A percentile compares a stretch with the other conserved stretches of the same genome.
Evolutionary conservation across 148 eudicot genomes (phyloP).

Genomic region (Rhododendron molle): DNA sequence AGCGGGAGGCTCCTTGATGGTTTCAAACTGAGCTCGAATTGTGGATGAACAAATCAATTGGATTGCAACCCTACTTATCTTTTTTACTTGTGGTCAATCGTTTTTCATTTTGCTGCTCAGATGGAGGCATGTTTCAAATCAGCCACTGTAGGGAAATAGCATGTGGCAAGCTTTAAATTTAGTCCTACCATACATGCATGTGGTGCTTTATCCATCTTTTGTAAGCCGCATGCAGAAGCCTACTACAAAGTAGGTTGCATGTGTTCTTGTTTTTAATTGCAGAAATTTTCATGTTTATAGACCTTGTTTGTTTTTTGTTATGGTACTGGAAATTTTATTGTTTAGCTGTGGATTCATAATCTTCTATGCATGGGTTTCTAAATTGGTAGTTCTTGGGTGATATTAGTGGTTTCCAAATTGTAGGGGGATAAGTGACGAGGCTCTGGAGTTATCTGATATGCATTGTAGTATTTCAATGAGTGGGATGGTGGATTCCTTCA

Average conservation of each 20-base stretch:
- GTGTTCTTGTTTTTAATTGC: not conserved
- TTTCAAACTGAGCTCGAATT: not conserved
- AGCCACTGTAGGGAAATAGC: not conserved
- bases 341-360: not conserved
- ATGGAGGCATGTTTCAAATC: not conserved
- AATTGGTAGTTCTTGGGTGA: slow-evolving; percentile 4
- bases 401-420: slow-evolving; percentile 10
- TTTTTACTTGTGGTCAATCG: not conserved
- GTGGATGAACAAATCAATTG: not conserved
- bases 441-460: slow-evolving; percentile 67
- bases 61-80: not conserved
- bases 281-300: not conserved
- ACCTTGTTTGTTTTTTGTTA: not conserved
- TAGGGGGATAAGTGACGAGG: slow-evolving; percentile 90
- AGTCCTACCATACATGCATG: not conserved
- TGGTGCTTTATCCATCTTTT: not conserved
- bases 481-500: slow-evolving; percentile 98
- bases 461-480: slow-evolving; percentile 93
- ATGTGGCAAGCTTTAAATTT: not conserved
- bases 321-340: not conserved
- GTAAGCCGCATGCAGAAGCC: not conserved
- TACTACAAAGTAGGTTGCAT: not conserved
- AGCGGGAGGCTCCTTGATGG: not conserved
- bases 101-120: not conserved
- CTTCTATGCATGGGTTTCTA: not conserved